Conservation (phyloP, 331 rosid genomes). For the Ulmus americana region DNA sequence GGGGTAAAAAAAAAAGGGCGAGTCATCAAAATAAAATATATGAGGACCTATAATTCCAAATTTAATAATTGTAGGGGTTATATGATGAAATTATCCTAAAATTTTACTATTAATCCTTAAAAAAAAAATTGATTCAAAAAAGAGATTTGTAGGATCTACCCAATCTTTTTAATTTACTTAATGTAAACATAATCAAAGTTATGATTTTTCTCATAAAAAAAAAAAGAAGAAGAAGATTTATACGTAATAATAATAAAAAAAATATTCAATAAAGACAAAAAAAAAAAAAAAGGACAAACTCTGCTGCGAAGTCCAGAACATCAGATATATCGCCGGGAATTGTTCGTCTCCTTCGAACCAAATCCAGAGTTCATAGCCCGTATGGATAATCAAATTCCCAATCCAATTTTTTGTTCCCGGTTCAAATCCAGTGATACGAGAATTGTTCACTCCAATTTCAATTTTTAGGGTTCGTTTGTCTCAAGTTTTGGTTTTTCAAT, state of each 20-base stretch:
- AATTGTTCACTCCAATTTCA: neutral
- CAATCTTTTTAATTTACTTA: no score
- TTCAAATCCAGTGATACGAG: neutral
- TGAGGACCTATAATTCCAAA: no score
- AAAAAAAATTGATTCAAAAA: no score
- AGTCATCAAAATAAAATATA: no score
- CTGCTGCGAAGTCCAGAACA: neutral
- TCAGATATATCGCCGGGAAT: neutral
- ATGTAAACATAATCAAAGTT: no score
- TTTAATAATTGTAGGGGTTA: no score
- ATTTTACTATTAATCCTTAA: no score
- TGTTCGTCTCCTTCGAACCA: neutral
- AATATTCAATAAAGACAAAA: neutral
- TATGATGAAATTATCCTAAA: no score
- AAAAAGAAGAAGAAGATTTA: no score
- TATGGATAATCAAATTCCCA: neutral
- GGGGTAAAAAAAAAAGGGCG: no score
- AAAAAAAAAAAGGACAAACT: neutral
- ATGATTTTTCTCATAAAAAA: no score
- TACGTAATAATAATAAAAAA: neutral
- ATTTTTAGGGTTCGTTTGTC: conserved; percentile 18
- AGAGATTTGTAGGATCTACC: no score
- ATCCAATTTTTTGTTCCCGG: neutral
- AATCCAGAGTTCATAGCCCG: neutral
- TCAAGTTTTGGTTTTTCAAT: neutral